Percentiles rank a stretch among this genome's conserved stretches.
Evolutionary conservation across 2,329 filamentous ascomycete genomes (phyloP).

Genomic region (Xylaria sp.): DNA sequence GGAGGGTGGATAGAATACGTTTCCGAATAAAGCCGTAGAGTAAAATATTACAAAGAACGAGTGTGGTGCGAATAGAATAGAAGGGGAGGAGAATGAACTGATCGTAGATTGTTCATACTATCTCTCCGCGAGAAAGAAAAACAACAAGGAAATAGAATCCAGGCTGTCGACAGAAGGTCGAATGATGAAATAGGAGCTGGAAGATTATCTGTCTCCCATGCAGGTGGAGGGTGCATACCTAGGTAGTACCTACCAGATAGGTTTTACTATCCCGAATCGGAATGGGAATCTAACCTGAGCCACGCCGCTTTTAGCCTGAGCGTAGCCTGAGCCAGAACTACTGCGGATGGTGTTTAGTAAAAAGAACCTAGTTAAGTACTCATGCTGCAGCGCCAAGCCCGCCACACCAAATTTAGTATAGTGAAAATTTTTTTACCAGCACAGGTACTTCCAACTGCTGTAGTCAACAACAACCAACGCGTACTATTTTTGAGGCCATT

Average conservation of each 20-base stretch:
- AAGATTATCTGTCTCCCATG: conserved; percentile 28
- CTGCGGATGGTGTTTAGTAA: no score
- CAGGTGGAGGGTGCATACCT: conserved; percentile 15
- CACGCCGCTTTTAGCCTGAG: no score
- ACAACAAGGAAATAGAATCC: conserved; percentile 14
- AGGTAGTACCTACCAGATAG: no score
- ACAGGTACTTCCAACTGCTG: no score
- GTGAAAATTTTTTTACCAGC: no score
- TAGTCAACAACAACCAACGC: no score
- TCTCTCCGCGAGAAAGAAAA: conserved; percentile 23
- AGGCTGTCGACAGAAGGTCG: conserved; percentile 29
- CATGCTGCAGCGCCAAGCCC: no score
- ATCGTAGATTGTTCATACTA: conserved; percentile 33
- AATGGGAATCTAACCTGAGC: neutral
- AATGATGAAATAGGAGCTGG: conserved; percentile 39
- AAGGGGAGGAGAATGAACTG: conserved; percentile 8
- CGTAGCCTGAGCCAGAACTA: no score
- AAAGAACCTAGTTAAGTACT: no score
- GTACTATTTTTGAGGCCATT: no score
- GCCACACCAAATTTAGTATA: no score
- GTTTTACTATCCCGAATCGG: conserved; percentile 3
- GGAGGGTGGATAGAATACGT: neutral
- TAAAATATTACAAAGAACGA: conserved; percentile 36
- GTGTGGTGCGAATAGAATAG: conserved; percentile 34
- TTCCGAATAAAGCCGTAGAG: conserved; percentile 12